These are phyloP conservation scores for Boletellus sp. DNA, from an alignment of 768 basidiomycete genomes.

Conservation along the genomic window DNA sequence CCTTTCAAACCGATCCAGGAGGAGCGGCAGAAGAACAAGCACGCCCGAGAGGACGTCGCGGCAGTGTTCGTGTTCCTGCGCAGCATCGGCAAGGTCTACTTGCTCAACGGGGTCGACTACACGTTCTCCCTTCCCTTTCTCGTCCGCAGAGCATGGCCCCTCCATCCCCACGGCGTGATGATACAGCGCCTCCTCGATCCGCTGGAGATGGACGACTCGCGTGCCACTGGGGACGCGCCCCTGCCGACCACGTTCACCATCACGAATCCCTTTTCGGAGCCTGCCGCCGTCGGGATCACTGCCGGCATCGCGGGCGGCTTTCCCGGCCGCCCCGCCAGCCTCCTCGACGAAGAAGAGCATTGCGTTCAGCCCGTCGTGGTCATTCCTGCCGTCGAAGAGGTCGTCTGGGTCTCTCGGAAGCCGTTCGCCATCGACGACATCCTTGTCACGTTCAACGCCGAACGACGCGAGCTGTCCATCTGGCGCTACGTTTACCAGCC, in stretches of 20 bases:
- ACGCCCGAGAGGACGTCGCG: constrained; percentile 38
- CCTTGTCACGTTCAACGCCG: constrained; percentile 56
- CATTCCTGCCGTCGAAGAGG: constrained; percentile 59
- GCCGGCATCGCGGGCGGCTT: constrained; percentile 51
- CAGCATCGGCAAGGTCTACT: constrained; percentile 66
- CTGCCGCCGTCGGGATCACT: constrained; percentile 66
- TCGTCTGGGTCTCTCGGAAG: constrained; percentile 56
- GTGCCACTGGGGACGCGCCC: constrained; percentile 57
- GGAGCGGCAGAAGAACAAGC: constrained; percentile 39
- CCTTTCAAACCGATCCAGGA: constrained; percentile 40
- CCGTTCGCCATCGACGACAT: constrained; percentile 44
- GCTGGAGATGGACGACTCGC: constrained; percentile 62
- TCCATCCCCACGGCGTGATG: constrained; percentile 74
- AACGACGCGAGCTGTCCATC: constrained; percentile 51
- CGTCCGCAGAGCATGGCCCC: constrained; percentile 73
- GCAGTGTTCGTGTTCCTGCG: constrained; percentile 78
- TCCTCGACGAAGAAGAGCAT: constrained; percentile 56
- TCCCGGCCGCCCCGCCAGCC: constrained; percentile 29
- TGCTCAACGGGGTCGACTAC: constrained; percentile 68
- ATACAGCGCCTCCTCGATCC: constrained; percentile 71
- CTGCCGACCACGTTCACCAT: constrained; percentile 82
- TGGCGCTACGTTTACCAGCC: constrained; percentile 71
- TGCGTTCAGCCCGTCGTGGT: constrained; percentile 48
- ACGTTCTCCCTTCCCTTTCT: constrained; percentile 80
- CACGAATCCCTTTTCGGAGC: constrained; percentile 72